These are phyloP conservation scores for Dalbergia oliveri DNA, from an alignment of 306 rosid species.

Conservation along the genomic window DNA sequence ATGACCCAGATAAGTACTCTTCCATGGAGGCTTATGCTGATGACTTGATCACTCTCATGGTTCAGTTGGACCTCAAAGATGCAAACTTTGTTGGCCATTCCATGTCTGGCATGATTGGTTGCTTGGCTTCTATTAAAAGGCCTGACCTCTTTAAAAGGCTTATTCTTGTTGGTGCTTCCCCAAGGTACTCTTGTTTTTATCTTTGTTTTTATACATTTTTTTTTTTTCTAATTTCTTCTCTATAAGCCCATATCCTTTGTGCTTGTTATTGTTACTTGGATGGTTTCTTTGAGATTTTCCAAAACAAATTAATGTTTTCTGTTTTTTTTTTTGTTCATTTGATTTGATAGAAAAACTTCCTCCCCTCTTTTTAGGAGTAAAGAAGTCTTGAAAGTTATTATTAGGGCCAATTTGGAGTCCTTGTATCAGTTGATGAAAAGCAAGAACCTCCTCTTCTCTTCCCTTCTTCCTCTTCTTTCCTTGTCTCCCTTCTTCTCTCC, in stretches of 20 bases:
- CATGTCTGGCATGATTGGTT: conserved; percentile 95
- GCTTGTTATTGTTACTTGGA: neutral
- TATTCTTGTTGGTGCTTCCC: conserved; percentile 85
- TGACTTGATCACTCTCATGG: conserved; percentile 66
- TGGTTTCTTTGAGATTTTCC: neutral
- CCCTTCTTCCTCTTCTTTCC: neutral
- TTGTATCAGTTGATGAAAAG: neutral
- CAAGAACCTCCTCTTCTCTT: neutral
- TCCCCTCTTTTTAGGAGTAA: neutral
- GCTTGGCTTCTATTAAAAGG: conserved; percentile 82
- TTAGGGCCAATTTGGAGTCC: neutral
- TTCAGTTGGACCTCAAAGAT: conserved; percentile 60
- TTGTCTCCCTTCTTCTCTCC: neutral
- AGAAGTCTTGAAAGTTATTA: neutral
- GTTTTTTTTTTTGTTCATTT: neutral
- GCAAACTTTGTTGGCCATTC: conserved; percentile 81
- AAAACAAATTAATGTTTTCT: neutral
- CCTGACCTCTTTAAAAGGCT: conserved; percentile 79
- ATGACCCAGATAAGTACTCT: conserved; percentile 63
- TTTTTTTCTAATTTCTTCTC: neutral
- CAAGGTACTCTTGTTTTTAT: conserved; percentile 62
- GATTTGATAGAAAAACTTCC: neutral
- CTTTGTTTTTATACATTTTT: no score
- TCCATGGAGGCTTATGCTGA: conserved; percentile 69
- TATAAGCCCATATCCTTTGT: neutral